Conservation (phyloP, 225 moss, liverwort and hornwort species). For the Bryum argenteum region DNA sequence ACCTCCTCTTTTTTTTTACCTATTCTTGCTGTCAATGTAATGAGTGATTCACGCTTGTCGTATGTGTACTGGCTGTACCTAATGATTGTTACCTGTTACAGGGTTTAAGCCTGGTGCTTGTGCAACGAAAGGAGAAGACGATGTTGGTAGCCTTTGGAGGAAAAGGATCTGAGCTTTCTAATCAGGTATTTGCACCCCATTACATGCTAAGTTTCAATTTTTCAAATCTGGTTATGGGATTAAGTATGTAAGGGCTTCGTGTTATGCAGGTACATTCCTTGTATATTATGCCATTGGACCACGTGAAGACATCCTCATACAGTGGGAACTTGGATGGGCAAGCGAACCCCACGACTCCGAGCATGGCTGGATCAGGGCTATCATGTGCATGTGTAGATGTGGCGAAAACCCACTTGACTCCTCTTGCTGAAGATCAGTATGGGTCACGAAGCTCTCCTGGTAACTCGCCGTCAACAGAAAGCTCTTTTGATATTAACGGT, state of each 20-base stretch:
- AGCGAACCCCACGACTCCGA: conserved; percentile 43
- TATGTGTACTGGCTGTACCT: neutral
- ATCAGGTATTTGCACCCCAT: conserved; percentile 39
- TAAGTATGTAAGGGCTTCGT: conserved; percentile 3
- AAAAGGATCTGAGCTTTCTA: conserved; percentile 60
- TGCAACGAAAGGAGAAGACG: conserved; percentile 81
- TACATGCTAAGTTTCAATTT: conserved; percentile 3
- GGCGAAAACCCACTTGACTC: conserved; percentile 61
- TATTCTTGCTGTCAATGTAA: conserved; percentile 14
- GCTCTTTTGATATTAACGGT: conserved; percentile 42
- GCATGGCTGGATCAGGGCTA: conserved; percentile 57
- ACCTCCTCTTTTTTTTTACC: neutral
- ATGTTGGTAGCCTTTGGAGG: conserved; percentile 95
- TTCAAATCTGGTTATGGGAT: conserved; percentile 2
- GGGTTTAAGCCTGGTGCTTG: conserved; percentile 81
- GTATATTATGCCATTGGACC: conserved; percentile 58
- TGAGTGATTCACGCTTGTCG: neutral
- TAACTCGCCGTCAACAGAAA: conserved; percentile 48
- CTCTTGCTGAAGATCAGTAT: conserved; percentile 58
- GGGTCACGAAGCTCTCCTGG: conserved; percentile 51
- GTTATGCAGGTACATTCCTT: conserved; percentile 58
- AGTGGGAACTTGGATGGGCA: conserved; percentile 39
- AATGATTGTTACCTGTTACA: conserved; percentile 34
- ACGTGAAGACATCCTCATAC: conserved; percentile 47
- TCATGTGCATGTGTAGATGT: conserved; percentile 86